Percentiles rank a stretch among this genome's conserved stretches.
phyloP scores from a whole-genome alignment of 1,284 basidiomycete species.

The Ustilago curta region DNA sequence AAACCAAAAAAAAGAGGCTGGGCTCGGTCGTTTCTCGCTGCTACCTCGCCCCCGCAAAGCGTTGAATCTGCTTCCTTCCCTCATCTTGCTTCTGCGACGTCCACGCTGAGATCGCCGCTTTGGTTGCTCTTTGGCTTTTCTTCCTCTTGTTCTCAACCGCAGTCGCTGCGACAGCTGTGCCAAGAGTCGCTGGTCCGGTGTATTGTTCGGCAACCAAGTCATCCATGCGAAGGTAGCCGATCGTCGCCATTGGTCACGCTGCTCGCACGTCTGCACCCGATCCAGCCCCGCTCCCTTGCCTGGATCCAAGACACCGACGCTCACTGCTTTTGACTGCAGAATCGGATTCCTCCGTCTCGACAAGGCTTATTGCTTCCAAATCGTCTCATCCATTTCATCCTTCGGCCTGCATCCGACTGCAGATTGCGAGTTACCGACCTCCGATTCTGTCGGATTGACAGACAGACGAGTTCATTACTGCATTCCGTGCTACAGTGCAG shows the following conservation, averaged over 20 bases:
- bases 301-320: neutral
- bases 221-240: neutral
- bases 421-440: slow-evolving; percentile 1
- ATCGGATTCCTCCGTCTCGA: neutral
- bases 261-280: neutral
- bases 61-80: slow-evolving; percentile 12
- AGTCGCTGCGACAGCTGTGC: slow-evolving; percentile 1
- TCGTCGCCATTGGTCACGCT: neutral
- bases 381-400: neutral
- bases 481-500: neutral
- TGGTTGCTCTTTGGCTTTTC: neutral
- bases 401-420: slow-evolving; percentile 11
- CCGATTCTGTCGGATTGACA: neutral
- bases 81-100: slow-evolving; percentile 1
- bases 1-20: neutral
- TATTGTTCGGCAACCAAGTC: neutral
- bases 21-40: slow-evolving; percentile 41
- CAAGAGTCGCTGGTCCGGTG: neutral
- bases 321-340: neutral
- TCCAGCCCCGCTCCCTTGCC: neutral
- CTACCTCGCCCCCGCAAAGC: slow-evolving; percentile 37
- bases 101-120: neutral
- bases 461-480: neutral
- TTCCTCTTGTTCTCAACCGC: neutral
- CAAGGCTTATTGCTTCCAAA: neutral